Percentiles rank a stretch among this genome's conserved stretches.
phyloP scores from a whole-genome alignment of 1,284 basidiomycete genomes.

The Sparassis latifolia region DNA sequence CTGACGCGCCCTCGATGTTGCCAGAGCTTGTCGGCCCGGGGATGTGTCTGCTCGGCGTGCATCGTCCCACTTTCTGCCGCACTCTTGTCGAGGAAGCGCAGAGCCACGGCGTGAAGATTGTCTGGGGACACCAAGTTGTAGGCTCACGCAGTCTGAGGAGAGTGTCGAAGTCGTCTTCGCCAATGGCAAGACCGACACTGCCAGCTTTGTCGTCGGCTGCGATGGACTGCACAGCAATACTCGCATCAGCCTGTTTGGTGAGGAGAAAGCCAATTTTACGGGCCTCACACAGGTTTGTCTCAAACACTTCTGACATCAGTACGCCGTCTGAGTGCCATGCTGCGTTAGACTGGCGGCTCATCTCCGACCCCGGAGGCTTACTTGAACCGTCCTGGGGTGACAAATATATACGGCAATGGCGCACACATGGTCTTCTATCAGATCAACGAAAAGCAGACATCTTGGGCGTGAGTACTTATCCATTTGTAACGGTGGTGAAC shows the following conservation, averaged over 20 bases:
- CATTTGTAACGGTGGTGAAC: background rate
- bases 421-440: constrained; percentile 35
- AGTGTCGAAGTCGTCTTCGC: constrained; percentile 31
- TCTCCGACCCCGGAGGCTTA: constrained; percentile 23
- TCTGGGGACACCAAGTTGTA: constrained; percentile 31
- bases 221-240: constrained; percentile 42
- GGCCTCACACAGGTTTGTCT: constrained; percentile 33
- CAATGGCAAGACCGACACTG: constrained; percentile 31
- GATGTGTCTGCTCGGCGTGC: constrained; percentile 24
- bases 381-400: constrained; percentile 14
- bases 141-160: constrained; percentile 27
- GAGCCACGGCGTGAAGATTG: constrained; percentile 29
- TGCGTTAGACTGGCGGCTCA: constrained; percentile 28
- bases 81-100: constrained; percentile 29
- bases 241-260: constrained; percentile 34
- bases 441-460: constrained; percentile 25
- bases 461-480: constrained; percentile 33
- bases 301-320: background rate
- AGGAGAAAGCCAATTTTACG: constrained; percentile 31
- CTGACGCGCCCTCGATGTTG: constrained; percentile 14
- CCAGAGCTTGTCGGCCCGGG: constrained; percentile 18
- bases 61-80: constrained; percentile 27
- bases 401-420: constrained; percentile 33
- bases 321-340: background rate
- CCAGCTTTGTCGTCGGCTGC: constrained; percentile 38